Evolutionary conservation across 441 rosid genomes (phyloP).

Genomic region (Iberis amara): DNA sequence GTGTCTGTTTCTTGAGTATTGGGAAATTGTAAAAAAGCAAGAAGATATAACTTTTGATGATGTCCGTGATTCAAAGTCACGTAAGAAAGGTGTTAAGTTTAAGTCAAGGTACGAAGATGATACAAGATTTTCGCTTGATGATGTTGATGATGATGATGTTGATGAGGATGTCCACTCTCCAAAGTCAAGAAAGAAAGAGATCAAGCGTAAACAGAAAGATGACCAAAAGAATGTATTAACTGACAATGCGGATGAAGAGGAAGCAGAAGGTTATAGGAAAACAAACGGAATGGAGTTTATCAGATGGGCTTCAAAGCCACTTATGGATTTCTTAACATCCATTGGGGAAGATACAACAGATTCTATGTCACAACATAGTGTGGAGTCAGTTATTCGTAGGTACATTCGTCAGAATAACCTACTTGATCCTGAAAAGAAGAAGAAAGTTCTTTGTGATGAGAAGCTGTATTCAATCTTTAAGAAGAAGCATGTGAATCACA

Average conservation of each 20-base stretch:
- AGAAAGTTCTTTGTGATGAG: constrained; percentile 31
- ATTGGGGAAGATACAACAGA: constrained; percentile 29
- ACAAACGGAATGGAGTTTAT: constrained; percentile 19
- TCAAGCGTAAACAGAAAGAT: constrained; percentile 10
- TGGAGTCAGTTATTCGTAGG: constrained; percentile 26
- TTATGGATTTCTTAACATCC: constrained; percentile 31
- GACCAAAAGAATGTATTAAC: constrained; percentile 6
- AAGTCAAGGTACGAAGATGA: constrained; percentile 15
- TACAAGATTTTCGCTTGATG: constrained; percentile 12
- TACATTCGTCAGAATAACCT: constrained; percentile 26
- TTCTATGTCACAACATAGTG: constrained; percentile 22
- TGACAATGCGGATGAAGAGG: constrained; percentile 15
- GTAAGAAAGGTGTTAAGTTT: constrained; percentile 12
- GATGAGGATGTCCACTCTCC: constrained; percentile 21
- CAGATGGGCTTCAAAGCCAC: constrained; percentile 32
- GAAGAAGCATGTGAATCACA: constrained; percentile 22
- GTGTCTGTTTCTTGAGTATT: constrained; percentile 34
- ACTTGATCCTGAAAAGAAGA: constrained; percentile 26
- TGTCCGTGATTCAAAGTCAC: constrained; percentile 19
- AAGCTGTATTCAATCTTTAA: constrained; percentile 32
- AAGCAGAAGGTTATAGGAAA: constrained; percentile 9
- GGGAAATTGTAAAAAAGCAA: constrained; percentile 22
- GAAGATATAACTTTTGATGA: constrained; percentile 24
- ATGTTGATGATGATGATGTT: too few relatives aligned
- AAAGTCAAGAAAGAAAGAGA: constrained; percentile 23